These are phyloP conservation scores for Annona squamosa DNA, from an alignment of 164 flowering plant species.

Conservation along the genomic window DNA sequence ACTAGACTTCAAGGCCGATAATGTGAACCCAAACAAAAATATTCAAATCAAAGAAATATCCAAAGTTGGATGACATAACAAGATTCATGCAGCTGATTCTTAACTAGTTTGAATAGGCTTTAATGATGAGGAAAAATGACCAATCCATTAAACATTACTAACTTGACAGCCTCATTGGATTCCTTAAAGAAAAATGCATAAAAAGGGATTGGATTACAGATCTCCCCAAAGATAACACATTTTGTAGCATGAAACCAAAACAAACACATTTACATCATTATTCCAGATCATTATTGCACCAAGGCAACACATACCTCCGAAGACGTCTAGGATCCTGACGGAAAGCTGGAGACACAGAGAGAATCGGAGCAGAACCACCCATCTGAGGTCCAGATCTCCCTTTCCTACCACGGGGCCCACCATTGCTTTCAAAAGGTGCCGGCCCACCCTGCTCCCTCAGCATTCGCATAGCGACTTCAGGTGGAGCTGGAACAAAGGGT, in stretches of 20 bases:
- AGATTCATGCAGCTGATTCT: too few species aligned
- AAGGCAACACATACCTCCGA: slow-evolving; percentile 46
- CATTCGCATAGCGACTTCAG: slow-evolving; percentile 98
- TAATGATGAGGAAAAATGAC: too few species aligned
- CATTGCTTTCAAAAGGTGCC: slow-evolving; percentile 59
- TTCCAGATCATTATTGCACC: background rate
- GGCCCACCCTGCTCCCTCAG: slow-evolving; percentile 90
- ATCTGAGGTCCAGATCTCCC: slow-evolving; percentile 50
- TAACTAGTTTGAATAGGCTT: too few species aligned
- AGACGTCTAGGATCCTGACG: slow-evolving; percentile 94
- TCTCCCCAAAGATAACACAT: too few species aligned
- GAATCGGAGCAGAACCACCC: slow-evolving; percentile 62
- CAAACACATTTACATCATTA: background rate
- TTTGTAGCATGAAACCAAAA: background rate
- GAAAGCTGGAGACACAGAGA: slow-evolving; percentile 55
- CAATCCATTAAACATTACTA: too few species aligned
- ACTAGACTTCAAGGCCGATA: too few species aligned
- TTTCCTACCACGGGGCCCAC: slow-evolving; percentile 42
- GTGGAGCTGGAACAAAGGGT: slow-evolving; percentile 99
- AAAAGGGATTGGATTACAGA: too few species aligned
- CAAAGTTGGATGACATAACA: too few species aligned
- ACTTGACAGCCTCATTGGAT: too few species aligned
- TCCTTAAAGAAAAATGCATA: too few species aligned
- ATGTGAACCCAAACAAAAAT: too few species aligned
- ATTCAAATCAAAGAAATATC: too few species aligned